These are phyloP conservation scores for Neonectria coccinea DNA, from an alignment of 2,329 filamentous ascomycete genomes.

Conservation along the genomic window DNA sequence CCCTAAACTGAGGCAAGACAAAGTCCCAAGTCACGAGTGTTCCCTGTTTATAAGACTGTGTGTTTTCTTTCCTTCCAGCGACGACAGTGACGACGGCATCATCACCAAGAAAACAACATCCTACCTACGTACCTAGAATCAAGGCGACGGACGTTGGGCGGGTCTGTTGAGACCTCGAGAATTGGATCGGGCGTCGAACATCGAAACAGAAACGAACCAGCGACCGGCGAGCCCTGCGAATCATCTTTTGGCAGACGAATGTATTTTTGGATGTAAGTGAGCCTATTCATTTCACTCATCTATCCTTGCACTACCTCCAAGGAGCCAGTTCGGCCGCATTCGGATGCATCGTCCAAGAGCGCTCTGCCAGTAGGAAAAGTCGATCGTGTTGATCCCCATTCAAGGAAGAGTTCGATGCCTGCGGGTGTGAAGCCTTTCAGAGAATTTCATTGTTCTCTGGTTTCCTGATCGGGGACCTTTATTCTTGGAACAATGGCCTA, in stretches of 20 bases:
- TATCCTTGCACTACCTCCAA: neutral
- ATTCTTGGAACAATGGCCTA: neutral
- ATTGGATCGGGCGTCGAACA: neutral
- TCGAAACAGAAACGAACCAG: neutral
- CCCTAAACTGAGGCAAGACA: constrained; percentile 1
- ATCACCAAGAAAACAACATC: neutral
- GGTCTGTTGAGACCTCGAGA: neutral
- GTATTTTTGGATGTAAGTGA: neutral
- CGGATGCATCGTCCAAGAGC: neutral
- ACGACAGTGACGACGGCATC: neutral
- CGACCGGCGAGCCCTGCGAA: neutral
- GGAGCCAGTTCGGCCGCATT: neutral
- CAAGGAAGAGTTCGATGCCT: no score
- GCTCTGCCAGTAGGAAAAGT: neutral
- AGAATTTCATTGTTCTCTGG: neutral
- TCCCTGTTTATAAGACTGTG: neutral
- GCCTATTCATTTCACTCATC: neutral
- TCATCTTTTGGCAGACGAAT: neutral
- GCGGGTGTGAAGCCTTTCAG: no score
- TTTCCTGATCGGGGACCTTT: neutral
- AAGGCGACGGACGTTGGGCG: neutral
- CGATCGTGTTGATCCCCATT: no score
- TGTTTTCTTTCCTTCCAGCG: neutral
- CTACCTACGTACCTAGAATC: neutral
- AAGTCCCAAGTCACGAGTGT: neutral